phyloP scores from a whole-genome alignment of 2,329 filamentous ascomycete genomes.

The Venturia asperata region DNA sequence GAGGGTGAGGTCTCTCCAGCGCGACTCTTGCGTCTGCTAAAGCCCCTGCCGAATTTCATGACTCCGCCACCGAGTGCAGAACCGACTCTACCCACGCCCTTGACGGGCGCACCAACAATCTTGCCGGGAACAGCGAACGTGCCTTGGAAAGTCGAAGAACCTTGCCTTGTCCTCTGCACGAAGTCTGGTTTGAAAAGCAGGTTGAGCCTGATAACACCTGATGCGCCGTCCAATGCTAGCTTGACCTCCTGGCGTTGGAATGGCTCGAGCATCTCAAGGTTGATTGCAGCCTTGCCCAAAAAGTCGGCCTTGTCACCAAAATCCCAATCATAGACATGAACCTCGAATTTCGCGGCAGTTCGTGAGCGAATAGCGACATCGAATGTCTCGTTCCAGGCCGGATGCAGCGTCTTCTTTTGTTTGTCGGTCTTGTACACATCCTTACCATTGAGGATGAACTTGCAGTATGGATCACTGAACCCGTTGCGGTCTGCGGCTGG shows the following conservation, averaged over 20 bases:
- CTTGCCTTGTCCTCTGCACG: constrained; percentile 76
- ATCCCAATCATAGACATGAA: constrained; percentile 90
- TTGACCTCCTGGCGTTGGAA: constrained; percentile 72
- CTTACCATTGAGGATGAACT: constrained; percentile 82
- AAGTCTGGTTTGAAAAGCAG: constrained; percentile 92
- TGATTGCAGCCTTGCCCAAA: constrained; percentile 69
- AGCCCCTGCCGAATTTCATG: constrained; percentile 74
- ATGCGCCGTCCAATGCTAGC: constrained; percentile 68
- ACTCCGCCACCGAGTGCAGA: constrained; percentile 69
- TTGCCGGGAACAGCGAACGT: constrained; percentile 82
- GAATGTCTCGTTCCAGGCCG: constrained; percentile 94
- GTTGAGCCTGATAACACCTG: constrained; percentile 71
- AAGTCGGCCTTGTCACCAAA: constrained; percentile 92
- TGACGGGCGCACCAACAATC: constrained; percentile 92
- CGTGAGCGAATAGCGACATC: constrained; percentile 75
- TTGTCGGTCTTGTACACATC: constrained; percentile 93
- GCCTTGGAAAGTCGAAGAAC: constrained; percentile 85
- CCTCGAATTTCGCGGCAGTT: constrained; percentile 73
- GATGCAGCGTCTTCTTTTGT: constrained; percentile 93
- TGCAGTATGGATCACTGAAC: constrained; percentile 94
- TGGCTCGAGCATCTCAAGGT: constrained; percentile 73
- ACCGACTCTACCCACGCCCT: constrained; percentile 74
- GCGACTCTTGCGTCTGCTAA: constrained; percentile 44
- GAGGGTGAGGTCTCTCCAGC: constrained; percentile 34
- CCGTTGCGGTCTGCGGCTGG: constrained; percentile 92